phyloP scores from a whole-genome alignment of 176 grass and related monocot species.

The Musa beccarii region DNA sequence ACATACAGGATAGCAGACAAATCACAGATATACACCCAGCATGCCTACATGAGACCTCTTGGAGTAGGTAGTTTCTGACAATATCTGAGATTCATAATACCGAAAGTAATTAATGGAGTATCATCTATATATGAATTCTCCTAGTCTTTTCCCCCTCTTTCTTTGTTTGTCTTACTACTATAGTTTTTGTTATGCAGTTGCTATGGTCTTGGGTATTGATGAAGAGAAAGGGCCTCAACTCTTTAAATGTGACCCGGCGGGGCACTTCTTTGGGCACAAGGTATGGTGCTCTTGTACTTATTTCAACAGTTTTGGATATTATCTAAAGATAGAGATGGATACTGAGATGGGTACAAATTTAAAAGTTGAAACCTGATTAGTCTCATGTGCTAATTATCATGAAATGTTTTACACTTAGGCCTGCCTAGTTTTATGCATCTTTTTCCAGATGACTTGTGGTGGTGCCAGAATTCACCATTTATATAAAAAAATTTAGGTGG shows the following conservation, averaged over 20 bases:
- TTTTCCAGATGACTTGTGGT: too few relatives aligned
- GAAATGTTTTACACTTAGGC: too few relatives aligned
- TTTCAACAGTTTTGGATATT: background rate
- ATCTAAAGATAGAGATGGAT: background rate
- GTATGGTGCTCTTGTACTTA: slow-evolving; percentile 23
- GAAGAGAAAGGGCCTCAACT: slow-evolving; percentile 97
- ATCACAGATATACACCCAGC: slow-evolving; percentile 96
- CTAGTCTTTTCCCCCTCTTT: background rate
- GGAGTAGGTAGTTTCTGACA: slow-evolving; percentile 59
- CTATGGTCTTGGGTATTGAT: slow-evolving; percentile 90
- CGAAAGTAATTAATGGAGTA: background rate
- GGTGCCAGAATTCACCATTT: too few relatives aligned
- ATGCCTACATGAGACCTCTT: slow-evolving; percentile 98
- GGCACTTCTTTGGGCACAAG: slow-evolving; percentile 97
- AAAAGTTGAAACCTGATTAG: too few relatives aligned
- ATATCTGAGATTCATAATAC: background rate
- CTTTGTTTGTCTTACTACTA: background rate
- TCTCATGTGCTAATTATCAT: too few relatives aligned
- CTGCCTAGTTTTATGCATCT: too few relatives aligned
- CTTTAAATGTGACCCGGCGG: slow-evolving; percentile 96
- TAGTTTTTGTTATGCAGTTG: slow-evolving; percentile 29
- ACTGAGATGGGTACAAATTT: background rate
- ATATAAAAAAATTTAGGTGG: too few relatives aligned
- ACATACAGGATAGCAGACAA: slow-evolving; percentile 90
- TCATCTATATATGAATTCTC: background rate